These are phyloP conservation scores for Trichoderma virens DNA, from an alignment of 495 filamentous ascomycete genomes.

Conservation along the genomic window DNA sequence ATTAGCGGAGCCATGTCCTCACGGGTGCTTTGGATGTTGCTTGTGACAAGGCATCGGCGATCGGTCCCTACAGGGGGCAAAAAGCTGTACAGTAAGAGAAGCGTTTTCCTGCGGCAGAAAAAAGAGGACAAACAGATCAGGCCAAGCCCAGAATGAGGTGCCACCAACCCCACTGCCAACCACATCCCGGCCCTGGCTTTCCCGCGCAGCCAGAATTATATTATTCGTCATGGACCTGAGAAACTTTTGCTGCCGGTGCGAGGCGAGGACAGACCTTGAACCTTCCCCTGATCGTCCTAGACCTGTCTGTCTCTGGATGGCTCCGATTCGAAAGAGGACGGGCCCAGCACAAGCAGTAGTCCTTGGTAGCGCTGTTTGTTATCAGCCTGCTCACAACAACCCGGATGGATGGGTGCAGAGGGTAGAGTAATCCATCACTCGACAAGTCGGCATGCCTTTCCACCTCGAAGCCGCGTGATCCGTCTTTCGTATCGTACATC, in stretches of 20 bases:
- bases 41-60: no score
- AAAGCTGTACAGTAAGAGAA: neutral
- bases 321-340: neutral
- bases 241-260: neutral
- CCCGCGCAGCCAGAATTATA: neutral
- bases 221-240: neutral
- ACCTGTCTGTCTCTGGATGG: neutral
- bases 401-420: no score
- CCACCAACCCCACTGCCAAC: neutral
- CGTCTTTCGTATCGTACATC: neutral
- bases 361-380: no score
- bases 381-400: no score
- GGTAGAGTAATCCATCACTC: neutral
- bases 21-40: no score
- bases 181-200: neutral
- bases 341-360: no score
- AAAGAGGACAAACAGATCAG: neutral
- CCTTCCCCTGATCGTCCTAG: neutral
- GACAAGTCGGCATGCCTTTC: neutral
- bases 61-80: neutral
- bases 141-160: neutral
- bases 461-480: constrained; percentile 7
- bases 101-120: neutral
- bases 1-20: no score
- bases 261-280: neutral